These are phyloP conservation scores for Mallotus nudiflorus DNA, from an alignment of 345 rosid genomes.

Conservation along the genomic window DNA sequence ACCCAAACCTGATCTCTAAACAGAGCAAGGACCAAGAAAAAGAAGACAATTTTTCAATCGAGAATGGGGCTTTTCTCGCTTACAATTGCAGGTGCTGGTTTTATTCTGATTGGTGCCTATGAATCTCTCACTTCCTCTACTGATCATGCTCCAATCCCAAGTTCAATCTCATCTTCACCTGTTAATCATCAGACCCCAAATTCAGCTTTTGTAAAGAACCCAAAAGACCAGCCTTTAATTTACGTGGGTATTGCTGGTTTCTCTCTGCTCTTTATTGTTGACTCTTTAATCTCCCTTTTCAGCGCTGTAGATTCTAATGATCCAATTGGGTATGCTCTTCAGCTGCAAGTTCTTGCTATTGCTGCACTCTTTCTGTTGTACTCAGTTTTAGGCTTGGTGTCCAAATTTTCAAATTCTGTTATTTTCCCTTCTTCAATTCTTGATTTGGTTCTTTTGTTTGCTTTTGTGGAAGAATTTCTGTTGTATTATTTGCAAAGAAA, in stretches of 20 bases:
- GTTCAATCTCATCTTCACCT: slow-evolving; percentile 34
- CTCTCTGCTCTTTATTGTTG: slow-evolving; percentile 48
- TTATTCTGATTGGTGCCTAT: slow-evolving; percentile 14
- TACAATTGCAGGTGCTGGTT: slow-evolving; percentile 16
- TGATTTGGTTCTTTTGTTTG: slow-evolving; percentile 61
- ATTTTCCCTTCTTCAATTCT: slow-evolving; percentile 53
- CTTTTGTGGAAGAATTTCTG: slow-evolving; percentile 76
- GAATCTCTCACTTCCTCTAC: no score
- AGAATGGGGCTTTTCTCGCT: slow-evolving; percentile 16
- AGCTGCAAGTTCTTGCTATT: slow-evolving; percentile 62
- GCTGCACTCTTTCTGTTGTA: slow-evolving; percentile 59
- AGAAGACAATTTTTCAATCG: neutral
- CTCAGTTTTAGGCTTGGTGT: slow-evolving; percentile 50
- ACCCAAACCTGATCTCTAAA: no score
- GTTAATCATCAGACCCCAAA: slow-evolving; percentile 27
- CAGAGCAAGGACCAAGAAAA: neutral
- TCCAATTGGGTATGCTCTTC: slow-evolving; percentile 66
- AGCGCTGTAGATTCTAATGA: slow-evolving; percentile 51
- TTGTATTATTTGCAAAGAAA: slow-evolving; percentile 75
- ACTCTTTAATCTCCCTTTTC: slow-evolving; percentile 59
- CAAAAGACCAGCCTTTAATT: slow-evolving; percentile 20
- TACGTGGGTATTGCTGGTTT: slow-evolving; percentile 36
- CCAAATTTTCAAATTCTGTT: slow-evolving; percentile 26
- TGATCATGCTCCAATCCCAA: no score
- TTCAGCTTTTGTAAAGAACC: slow-evolving; percentile 13